Evolutionary conservation across 768 basidiomycete genomes (phyloP).

Genomic region (Cyathus striatus): DNA sequence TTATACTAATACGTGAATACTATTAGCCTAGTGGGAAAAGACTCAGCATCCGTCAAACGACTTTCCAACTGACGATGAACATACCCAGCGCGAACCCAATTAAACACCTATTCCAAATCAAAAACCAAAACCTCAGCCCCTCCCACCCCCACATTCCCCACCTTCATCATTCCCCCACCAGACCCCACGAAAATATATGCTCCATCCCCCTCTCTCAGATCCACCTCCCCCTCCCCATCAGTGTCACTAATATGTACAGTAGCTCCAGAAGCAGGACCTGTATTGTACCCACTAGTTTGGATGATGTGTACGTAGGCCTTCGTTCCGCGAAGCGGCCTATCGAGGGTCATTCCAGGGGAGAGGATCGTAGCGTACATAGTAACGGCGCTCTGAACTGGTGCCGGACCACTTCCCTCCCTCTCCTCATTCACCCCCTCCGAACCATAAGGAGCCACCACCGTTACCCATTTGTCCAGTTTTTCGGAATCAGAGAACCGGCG

Average conservation of each 20-base stretch:
- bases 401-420: conserved; percentile 72
- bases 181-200: conserved; percentile 60
- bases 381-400: conserved; percentile 70
- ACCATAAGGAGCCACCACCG: conserved; percentile 71
- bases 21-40: no score
- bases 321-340: conserved; percentile 42
- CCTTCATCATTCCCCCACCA: conserved; percentile 31
- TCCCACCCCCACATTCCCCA: conserved; percentile 62
- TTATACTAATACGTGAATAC: no score
- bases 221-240: conserved; percentile 36
- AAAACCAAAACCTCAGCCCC: conserved; percentile 78
- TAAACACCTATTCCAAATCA: conserved; percentile 60
- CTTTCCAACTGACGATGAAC: no score
- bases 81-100: no score
- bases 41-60: no score
- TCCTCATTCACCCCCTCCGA: conserved; percentile 50
- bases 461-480: conserved; percentile 69
- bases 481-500: conserved; percentile 80
- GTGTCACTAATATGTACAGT: conserved; percentile 43
- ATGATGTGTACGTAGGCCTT: conserved; percentile 85
- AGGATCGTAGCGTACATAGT: conserved; percentile 74
- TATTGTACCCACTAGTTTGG: conserved; percentile 80
- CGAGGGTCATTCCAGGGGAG: conserved; percentile 46
- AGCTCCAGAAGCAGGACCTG: conserved; percentile 49
- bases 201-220: conserved; percentile 83